Conservation (phyloP, 495 filamentous ascomycete species). For the Aspergillus incahuasiensis region DNA sequence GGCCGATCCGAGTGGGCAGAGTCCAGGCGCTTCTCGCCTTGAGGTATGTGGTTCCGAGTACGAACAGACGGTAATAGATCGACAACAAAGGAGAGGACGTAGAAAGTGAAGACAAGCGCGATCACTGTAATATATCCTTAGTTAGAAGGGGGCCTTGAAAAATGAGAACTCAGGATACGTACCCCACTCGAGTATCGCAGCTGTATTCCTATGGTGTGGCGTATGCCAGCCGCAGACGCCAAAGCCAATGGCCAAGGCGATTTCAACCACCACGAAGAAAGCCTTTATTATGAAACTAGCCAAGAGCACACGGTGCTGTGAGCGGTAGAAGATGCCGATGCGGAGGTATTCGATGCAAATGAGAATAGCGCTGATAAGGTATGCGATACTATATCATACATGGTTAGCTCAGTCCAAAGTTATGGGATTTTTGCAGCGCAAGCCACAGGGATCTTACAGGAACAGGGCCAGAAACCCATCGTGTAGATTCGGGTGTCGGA, state of each 20-base stretch:
- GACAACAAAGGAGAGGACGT: constrained; percentile 81
- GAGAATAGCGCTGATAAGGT: constrained; percentile 75
- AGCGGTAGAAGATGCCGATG: constrained; percentile 69
- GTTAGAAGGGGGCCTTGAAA: background rate
- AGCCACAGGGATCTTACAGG: constrained; percentile 50
- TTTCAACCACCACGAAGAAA: constrained; percentile 71
- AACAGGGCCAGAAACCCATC: constrained; percentile 77
- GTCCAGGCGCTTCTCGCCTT: constrained; percentile 37
- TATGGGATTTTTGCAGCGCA: background rate
- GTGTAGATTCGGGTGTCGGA: constrained; percentile 60
- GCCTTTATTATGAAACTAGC: constrained; percentile 80
- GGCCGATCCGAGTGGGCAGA: constrained; percentile 17
- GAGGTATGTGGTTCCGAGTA: constrained; percentile 50
- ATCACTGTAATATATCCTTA: constrained; percentile 51
- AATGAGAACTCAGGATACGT: constrained; percentile 11
- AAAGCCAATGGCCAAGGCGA: constrained; percentile 68
- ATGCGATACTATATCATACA: constrained; percentile 31
- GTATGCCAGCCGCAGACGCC: constrained; percentile 27
- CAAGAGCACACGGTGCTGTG: constrained; percentile 63
- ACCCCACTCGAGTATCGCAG: constrained; percentile 69
- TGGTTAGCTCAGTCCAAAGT: background rate
- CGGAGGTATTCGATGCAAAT: constrained; percentile 86
- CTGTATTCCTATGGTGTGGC: constrained; percentile 42
- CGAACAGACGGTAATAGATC: constrained; percentile 78
- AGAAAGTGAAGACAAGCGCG: constrained; percentile 85